Evolutionary conservation across 148 eudicot species (phyloP), one percentile per base, ranked within the genome.

Genomic region (Spergularia bocconei): DNA sequence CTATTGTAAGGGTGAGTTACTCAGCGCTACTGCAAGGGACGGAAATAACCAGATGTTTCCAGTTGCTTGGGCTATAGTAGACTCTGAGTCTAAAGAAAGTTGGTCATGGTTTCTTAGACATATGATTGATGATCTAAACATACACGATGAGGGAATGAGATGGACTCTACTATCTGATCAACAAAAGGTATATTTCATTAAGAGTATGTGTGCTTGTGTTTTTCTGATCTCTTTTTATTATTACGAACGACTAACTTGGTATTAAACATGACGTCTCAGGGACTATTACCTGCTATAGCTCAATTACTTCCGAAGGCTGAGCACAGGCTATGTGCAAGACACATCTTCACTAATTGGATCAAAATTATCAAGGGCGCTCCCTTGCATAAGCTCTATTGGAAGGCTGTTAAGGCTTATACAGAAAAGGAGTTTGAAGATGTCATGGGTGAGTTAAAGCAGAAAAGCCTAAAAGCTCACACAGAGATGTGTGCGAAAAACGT

Each of bases 51-150:
- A 29, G 2, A 29, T 29, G 33, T 29, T 29, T 29, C 33, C 33
- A 29, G 33, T 29, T 17, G 23, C 76, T 0, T 73, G 68, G 57
- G 69, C 2, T 4, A 44, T 50, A 0, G 44, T 62, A 36, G 68
- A 61, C 36, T 23, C 38, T 44, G 76, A 62, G 14, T 38, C 20
- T 62, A 73, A 61, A 13, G 67, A 62, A 19, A 38, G 38, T 50
- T 59, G 69, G 76, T 21, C 17, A 10, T 61, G 59, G 68, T 73
- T 70, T 52, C 73, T 70, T 21, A 2, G n/a, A 10, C 11, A 53
- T 52, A 0, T 70, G 12, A 51, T 21, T 6, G 14, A 70, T 29
- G 71, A 48, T 48, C 9, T 67, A 20, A 16, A 44, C 16, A n/a
- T 38, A 23, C 23, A 8, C 33, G 33, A 29, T 29, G 33, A 29